A percentile compares a stretch with the other conserved stretches of the same genome.
These are phyloP conservation scores for Blastocystis sp. DNA, from an alignment of 352 stramenopile species.

Conservation along the genomic window DNA sequence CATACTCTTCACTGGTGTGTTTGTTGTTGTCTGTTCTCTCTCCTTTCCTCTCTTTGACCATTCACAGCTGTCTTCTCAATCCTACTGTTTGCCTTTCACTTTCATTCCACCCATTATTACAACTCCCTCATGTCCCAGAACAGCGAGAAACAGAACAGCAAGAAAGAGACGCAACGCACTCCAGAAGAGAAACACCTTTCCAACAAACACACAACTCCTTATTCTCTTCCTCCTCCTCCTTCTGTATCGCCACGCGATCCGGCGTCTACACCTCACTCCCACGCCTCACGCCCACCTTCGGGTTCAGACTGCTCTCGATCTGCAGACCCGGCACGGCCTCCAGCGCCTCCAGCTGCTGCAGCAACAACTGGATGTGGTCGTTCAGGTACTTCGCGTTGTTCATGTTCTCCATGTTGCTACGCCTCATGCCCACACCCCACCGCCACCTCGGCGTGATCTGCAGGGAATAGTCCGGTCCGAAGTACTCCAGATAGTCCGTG, in stretches of 20 bases:
- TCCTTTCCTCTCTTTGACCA: too few species aligned
- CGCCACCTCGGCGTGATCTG: conserved; percentile 89
- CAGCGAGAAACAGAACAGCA: too few species aligned
- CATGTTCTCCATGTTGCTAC: conserved; percentile 75
- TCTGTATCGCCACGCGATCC: conserved; percentile 44
- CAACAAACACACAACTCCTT: too few species aligned
- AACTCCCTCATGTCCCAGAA: too few species aligned
- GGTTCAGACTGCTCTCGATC: conserved; percentile 79
- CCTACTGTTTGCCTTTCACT: too few species aligned
- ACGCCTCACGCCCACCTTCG: conserved; percentile 72
- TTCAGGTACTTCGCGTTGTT: conserved; percentile 76
- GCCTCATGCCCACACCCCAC: conserved; percentile 75
- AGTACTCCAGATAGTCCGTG: conserved; percentile 99
- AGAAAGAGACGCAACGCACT: too few species aligned
- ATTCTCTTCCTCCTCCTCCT: conserved; percentile 8
- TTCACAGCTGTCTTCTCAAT: too few species aligned
- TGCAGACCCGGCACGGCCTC: conserved; percentile 91
- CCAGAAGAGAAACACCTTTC: too few species aligned
- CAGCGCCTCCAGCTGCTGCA: conserved; percentile 90
- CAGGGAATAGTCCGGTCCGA: conserved; percentile 92
- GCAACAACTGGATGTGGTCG: conserved; percentile 77
- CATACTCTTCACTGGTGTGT: conserved; percentile 18
- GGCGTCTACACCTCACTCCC: conserved; percentile 74
- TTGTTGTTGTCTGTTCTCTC: background rate
- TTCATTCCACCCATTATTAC: too few species aligned